These are phyloP conservation scores for Jasminum sambac DNA, from an alignment of 257 asterid species.

Conservation along the genomic window DNA sequence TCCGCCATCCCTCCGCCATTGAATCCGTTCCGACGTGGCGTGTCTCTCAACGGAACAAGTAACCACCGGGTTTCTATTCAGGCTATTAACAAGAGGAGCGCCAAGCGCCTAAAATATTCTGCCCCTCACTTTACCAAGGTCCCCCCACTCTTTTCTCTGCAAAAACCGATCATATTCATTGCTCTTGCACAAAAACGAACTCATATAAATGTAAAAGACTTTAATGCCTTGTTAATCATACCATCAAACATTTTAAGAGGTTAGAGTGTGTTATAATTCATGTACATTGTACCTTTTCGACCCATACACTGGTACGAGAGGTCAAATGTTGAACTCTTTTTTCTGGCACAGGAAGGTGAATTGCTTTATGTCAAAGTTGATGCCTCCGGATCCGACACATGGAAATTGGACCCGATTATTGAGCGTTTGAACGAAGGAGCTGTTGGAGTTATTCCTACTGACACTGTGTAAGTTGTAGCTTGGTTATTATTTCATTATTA, in stretches of 20 bases:
- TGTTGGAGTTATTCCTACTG: conserved; percentile 97
- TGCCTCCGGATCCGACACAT: conserved; percentile 72
- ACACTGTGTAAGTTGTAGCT: conserved; percentile 61
- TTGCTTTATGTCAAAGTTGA: conserved; percentile 75
- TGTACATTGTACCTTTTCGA: neutral
- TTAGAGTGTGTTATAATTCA: neutral
- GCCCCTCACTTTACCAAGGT: conserved; percentile 84
- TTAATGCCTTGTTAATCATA: too few species aligned
- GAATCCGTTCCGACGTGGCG: conserved; percentile 29
- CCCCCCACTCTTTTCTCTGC: neutral
- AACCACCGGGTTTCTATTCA: conserved; percentile 36
- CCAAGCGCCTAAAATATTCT: conserved; percentile 87
- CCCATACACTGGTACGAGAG: neutral
- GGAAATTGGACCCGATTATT: conserved; percentile 84
- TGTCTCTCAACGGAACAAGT: conserved; percentile 20
- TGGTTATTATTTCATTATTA: neutral
- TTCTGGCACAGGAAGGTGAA: conserved; percentile 49
- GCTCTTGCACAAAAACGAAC: neutral
- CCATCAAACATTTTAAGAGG: neutral
- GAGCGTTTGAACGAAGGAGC: conserved; percentile 85
- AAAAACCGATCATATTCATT: neutral
- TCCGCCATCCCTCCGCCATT: conserved; percentile 34
- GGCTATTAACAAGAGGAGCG: conserved; percentile 71
- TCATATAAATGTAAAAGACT: too few species aligned
- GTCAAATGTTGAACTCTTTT: neutral